phyloP scores from a whole-genome alignment of 441 rosid species.

The Raphanus hybrid region DNA sequence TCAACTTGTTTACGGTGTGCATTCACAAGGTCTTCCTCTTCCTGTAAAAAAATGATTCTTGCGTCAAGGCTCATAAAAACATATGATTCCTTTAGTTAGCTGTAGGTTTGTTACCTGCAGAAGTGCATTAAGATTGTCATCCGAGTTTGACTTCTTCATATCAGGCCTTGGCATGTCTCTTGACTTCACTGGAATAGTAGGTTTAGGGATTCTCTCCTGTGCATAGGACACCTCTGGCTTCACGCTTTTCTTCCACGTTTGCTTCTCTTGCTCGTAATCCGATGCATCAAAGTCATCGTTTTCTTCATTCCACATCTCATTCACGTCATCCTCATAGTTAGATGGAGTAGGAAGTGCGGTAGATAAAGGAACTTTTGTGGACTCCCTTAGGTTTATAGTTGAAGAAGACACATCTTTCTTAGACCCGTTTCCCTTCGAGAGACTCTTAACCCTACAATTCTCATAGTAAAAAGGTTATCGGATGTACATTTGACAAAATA shows the following conservation, averaged over 20 bases:
- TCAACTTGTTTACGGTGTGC: conserved; percentile 82
- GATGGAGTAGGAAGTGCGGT: conserved; percentile 58
- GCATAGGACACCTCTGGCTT: conserved; percentile 60
- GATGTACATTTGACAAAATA: background rate
- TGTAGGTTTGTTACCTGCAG: conserved; percentile 52
- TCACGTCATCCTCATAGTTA: conserved; percentile 66
- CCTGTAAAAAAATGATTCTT: conserved; percentile 47
- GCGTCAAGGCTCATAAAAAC: conserved; percentile 1
- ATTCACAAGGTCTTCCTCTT: conserved; percentile 80
- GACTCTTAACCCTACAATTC: conserved; percentile 89
- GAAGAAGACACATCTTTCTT: conserved; percentile 87
- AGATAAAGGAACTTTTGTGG: conserved; percentile 69
- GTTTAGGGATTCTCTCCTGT: conserved; percentile 65
- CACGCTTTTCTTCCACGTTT: conserved; percentile 72
- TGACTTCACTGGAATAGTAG: conserved; percentile 45
- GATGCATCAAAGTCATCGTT: conserved; percentile 75
- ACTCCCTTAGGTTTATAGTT: conserved; percentile 74
- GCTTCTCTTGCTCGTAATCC: conserved; percentile 77
- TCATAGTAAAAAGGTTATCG: background rate
- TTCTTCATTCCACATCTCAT: conserved; percentile 80
- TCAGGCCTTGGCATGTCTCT: conserved; percentile 57
- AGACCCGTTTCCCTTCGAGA: conserved; percentile 87
- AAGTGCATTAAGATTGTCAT: conserved; percentile 70
- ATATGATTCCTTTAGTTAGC: background rate
- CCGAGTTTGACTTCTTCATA: conserved; percentile 48